These are phyloP conservation scores for Metarhizium rileyi DNA, from an alignment of 2,329 filamentous ascomycete genomes.

Conservation along the genomic window DNA sequence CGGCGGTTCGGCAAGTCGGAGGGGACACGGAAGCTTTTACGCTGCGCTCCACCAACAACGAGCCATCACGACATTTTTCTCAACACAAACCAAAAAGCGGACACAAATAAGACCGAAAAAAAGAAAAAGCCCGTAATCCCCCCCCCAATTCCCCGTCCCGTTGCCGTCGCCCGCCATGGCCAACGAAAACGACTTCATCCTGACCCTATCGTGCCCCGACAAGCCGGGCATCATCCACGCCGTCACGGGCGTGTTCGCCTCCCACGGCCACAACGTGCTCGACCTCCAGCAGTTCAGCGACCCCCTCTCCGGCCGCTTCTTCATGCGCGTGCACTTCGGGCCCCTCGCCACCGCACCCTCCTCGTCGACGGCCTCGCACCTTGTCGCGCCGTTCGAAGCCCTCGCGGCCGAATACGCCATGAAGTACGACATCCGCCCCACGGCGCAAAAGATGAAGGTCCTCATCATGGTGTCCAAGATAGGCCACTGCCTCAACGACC, in stretches of 20 bases:
- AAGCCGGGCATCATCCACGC: conserved; percentile 78
- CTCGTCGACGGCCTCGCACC: conserved; percentile 35
- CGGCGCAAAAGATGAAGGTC: conserved; percentile 60
- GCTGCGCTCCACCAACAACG: no score
- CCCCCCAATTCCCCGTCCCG: neutral
- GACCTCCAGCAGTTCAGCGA: conserved; percentile 82
- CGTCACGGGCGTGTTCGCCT: conserved; percentile 67
- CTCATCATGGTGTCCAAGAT: conserved; percentile 89
- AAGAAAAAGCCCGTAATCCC: neutral
- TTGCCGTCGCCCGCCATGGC: conserved; percentile 3
- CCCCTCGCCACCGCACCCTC: conserved; percentile 33
- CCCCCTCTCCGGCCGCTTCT: conserved; percentile 64
- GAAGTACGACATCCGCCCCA: conserved; percentile 61
- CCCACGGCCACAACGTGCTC: conserved; percentile 68
- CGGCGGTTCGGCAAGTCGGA: no score
- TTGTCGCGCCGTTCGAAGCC: conserved; percentile 45
- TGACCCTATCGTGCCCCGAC: conserved; percentile 77
- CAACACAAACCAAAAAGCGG: no score
- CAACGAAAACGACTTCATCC: conserved; percentile 52
- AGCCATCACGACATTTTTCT: no score
- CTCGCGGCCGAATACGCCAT: conserved; percentile 57
- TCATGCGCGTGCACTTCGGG: conserved; percentile 81
- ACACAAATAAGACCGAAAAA: no score
- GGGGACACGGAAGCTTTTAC: no score
- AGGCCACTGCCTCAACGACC: conserved; percentile 75